Conservation (phyloP, 2,329 filamentous ascomycete species). For the Boeremia exigua region DNA sequence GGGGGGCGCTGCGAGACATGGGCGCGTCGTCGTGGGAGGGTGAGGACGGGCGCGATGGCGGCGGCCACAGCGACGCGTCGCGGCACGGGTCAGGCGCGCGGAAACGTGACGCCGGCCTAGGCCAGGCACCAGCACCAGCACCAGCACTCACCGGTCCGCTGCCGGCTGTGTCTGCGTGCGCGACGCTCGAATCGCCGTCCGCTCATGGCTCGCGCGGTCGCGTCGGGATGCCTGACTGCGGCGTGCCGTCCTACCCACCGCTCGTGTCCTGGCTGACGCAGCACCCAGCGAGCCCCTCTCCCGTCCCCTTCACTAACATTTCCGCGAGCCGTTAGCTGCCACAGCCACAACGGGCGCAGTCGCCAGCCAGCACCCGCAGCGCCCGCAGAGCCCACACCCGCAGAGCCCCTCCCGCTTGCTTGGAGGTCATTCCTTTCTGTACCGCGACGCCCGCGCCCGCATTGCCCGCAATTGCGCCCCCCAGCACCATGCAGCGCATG, state of each 20-base stretch:
- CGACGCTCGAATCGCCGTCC: background rate
- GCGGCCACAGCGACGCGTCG: too few species aligned
- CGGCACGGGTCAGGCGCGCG: too few species aligned
- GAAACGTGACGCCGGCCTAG: too few species aligned
- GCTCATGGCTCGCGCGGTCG: background rate
- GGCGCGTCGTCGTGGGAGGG: background rate
- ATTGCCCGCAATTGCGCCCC: conserved; percentile 23
- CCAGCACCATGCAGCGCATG: conserved; percentile 69
- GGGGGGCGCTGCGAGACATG: background rate
- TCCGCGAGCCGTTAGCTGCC: conserved; percentile 24
- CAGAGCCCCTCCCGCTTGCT: too few species aligned
- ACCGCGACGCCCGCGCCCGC: conserved; percentile 1
- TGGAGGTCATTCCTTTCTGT: background rate
- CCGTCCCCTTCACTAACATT: conserved; percentile 21
- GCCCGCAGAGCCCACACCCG: too few species aligned
- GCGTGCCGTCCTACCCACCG: conserved; percentile 11
- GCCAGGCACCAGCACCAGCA: too few species aligned
- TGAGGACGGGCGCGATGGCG: too few species aligned
- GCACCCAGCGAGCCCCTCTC: conserved; percentile 4
- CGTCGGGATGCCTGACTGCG: conserved; percentile 7
- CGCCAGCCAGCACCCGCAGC: background rate
- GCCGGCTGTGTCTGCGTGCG: background rate
- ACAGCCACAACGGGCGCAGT: conserved; percentile 26
- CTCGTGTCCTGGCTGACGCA: conserved; percentile 14
- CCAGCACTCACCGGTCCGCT: background rate